Evolutionary conservation across 2,329 filamentous ascomycete species (phyloP), one percentile per base, ranked within the genome.

Genomic region (Metarhizium anisopliae): DNA sequence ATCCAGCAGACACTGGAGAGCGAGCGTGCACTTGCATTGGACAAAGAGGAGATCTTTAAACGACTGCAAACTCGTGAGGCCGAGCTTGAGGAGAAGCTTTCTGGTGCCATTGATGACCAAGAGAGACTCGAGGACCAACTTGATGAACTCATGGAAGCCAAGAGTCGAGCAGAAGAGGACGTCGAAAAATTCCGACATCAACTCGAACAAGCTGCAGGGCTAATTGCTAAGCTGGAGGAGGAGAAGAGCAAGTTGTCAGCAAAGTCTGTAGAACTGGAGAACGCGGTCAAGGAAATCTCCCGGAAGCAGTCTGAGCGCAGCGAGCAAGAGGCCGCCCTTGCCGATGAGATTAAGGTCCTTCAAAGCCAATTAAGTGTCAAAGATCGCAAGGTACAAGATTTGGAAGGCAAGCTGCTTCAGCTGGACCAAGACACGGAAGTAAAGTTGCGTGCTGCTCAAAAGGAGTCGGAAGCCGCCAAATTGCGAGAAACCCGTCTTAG

Each of bases 21-120:
- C 61, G 95, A 99, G 71, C 85, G 94, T 52, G 90, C 93, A n/a
- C 78, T 99, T 47, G 94, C 94, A 1, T 76, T 99, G 5, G 94
- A 99, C 72, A 99, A 99, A 69, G 95, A 99, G 68, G 94, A 99
- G 66, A 99, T 99, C 58, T 99, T 97, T 77, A 95, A 93, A 68
- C 84, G 95, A n/a, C 78, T 99, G 25, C 94, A 96, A 67, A 76
- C 86, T 54, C 87, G 94, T n/a, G 94, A 99, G 71, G 81, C 85
- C 11, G 93, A 99, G 68, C 80, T 99, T 4, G 89, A 87, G 53
- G 95, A 99, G 66, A 96, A 97, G 73, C 81, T 99, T 32, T 83
- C 90, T 42, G 93, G 89, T 43, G 93, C 93, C 35, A 84, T 97
- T 58, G 89, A 95, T 25, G 95, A 99, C 63, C 93, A 97, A 68